Conservation (phyloP, 768 basidiomycete species). For the Paxillus involutus region DNA sequence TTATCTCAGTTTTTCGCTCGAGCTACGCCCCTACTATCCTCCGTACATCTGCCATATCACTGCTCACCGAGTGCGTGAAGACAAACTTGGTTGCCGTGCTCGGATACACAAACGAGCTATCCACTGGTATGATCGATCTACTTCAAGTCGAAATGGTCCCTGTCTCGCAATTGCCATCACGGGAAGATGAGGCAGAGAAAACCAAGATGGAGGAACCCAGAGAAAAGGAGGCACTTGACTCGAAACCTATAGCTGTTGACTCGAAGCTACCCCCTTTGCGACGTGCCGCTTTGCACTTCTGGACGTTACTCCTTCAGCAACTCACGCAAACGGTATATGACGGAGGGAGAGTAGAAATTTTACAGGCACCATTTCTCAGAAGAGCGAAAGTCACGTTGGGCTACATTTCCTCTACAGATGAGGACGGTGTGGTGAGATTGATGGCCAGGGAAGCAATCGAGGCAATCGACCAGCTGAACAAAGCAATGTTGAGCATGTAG, state of each 20-base stretch:
- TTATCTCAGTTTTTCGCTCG: conserved; percentile 64
- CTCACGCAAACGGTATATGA: conserved; percentile 53
- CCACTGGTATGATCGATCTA: conserved; percentile 72
- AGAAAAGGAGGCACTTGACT: conserved; percentile 40
- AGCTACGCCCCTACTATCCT: conserved; percentile 67
- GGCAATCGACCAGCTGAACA: conserved; percentile 49
- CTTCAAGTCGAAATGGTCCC: conserved; percentile 60
- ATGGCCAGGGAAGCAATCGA: conserved; percentile 77
- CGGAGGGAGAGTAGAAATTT: conserved; percentile 7
- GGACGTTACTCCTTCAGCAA: conserved; percentile 67
- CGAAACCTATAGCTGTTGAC: conserved; percentile 54
- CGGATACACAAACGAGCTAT: conserved; percentile 61
- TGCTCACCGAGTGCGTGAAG: conserved; percentile 74
- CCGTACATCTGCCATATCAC: conserved; percentile 63
- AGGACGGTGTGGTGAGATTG: conserved; percentile 65
- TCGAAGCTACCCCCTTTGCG: conserved; percentile 78
- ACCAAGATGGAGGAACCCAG: conserved; percentile 5
- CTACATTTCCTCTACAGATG: conserved; percentile 72
- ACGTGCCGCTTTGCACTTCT: conserved; percentile 84
- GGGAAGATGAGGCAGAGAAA: conserved; percentile 15
- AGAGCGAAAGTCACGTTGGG: conserved; percentile 60
- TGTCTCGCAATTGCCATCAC: conserved; percentile 10
- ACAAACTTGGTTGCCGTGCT: conserved; percentile 63
- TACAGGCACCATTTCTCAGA: conserved; percentile 37
- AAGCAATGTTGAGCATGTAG: conserved; percentile 38